A percentile compares a stretch with the other conserved stretches of the same genome.
phyloP scores from a whole-genome alignment of 257 asterid genomes.

The Solanum medicagineum region DNA sequence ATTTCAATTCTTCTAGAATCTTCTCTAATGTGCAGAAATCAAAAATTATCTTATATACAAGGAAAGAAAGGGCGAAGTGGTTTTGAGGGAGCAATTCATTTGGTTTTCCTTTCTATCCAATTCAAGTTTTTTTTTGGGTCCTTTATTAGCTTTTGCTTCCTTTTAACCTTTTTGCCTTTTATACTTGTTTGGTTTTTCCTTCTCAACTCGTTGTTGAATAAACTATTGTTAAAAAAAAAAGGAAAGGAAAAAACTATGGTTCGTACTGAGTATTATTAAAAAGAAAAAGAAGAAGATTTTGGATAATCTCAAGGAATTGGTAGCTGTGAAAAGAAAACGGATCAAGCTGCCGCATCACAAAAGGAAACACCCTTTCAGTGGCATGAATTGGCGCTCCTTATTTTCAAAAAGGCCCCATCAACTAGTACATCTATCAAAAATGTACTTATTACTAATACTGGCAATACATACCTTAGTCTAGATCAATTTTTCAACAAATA shows the following conservation, averaged over 20 bases:
- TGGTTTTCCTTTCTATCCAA: neutral
- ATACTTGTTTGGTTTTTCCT: neutral
- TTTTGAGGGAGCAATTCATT: neutral
- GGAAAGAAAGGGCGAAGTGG: neutral
- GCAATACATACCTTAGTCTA: too few relatives aligned
- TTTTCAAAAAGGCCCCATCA: neutral
- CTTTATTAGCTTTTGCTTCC: neutral
- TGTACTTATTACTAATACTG: neutral
- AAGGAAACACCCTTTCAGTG: neutral
- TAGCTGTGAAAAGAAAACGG: neutral
- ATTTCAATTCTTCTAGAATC: slow-evolving; percentile 14
- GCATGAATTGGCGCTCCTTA: neutral
- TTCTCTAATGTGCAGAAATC: neutral
- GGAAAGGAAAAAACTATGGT: neutral
- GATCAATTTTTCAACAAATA: too few relatives aligned
- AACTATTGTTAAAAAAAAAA: neutral
- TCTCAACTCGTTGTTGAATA: neutral
- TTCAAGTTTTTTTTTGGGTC: neutral
- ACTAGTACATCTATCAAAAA: neutral
- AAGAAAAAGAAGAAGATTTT: neutral
- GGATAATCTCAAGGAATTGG: neutral
- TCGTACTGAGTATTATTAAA: neutral
- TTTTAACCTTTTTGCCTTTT: neutral
- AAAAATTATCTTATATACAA: neutral
- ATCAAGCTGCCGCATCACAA: neutral